A percentile compares a stretch with the other conserved stretches of the same genome.
Evolutionary conservation across 768 basidiomycete genomes (phyloP).

Genomic region (Russula sp.): DNA sequence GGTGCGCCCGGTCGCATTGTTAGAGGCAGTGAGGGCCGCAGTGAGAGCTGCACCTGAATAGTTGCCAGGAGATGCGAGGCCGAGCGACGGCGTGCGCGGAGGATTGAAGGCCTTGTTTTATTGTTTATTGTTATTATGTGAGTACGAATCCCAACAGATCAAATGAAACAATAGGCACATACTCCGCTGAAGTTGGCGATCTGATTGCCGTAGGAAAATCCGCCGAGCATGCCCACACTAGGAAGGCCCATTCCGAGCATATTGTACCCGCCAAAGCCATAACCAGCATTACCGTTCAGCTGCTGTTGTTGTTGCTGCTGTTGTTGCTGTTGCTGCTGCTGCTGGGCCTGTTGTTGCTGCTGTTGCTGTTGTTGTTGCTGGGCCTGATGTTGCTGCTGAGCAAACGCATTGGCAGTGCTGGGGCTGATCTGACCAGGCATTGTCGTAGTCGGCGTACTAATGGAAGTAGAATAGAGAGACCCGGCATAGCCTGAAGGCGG

Average conservation of each 20-base stretch:
- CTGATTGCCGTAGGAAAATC: conserved; percentile 65
- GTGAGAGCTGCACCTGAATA: conserved; percentile 76
- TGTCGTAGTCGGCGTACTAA: conserved; percentile 38
- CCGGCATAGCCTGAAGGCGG: conserved; percentile 41
- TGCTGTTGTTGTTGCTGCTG: conserved; percentile 19
- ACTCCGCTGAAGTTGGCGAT: conserved; percentile 66
- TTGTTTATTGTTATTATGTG: not conserved
- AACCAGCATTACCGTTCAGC: conserved; percentile 36
- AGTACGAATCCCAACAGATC: not conserved
- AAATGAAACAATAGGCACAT: conserved; percentile 25
- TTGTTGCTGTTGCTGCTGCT: conserved; percentile 32
- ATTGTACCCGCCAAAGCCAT: conserved; percentile 58
- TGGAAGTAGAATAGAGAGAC: conserved; percentile 64
- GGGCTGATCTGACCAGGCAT: conserved; percentile 64
- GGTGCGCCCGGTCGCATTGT: conserved; percentile 68
- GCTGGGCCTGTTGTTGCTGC: conserved; percentile 34
- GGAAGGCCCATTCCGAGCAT: conserved; percentile 81
- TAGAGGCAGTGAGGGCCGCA: conserved; percentile 57
- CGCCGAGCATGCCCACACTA: conserved; percentile 58
- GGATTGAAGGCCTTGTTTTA: conserved; percentile 38
- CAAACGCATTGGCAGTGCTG: conserved; percentile 47
- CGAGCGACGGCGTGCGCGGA: conserved; percentile 59
- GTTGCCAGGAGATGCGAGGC: conserved; percentile 58
- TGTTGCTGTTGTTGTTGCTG: conserved; percentile 31
- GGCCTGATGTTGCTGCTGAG: conserved; percentile 40